Base-by-base conservation (phyloP, 2,329 filamentous ascomycete species). In the Colletotrichum sp. region DNA sequence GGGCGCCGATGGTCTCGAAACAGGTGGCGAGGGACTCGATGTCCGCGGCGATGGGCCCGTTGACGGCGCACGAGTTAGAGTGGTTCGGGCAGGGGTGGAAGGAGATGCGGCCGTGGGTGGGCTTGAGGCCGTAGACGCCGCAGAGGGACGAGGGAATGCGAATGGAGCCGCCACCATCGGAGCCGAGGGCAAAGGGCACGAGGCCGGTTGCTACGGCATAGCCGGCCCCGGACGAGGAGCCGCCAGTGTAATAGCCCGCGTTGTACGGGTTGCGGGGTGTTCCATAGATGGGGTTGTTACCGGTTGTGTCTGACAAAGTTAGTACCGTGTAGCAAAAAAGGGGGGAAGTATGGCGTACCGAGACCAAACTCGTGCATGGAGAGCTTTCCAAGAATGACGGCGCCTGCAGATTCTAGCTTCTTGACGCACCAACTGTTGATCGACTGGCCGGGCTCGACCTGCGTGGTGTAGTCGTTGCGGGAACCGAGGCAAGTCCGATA, bases 221-320 rank as follows among this genome's bases (percentile, higher is more conserved):
- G 1, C 89, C 94, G 7, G 92, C 92, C 3, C 95, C 95, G 4
- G 94, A 94, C 0, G 94, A 96, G 8, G 92, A 95, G 16, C 95
- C 95, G 65, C 95, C 95, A 5, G 92, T 92, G 83, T 97, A 97
- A 85, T 95, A 96, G 5, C 87, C 82, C 1, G 86, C 82, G 81
- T 96, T 95, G 83, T 95, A 92, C 0, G 95, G 95, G 80, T 97
- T 97, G 16, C 89, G 88, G 1, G 95, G 95, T 0, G 95, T 96
- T 62, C 94, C 94, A 78, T 90, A 90, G 71, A 89, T 91, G 6
- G 92, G 91, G 79, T 96, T 96, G 84, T 94, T 95, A 80, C 95
- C 95, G 4, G 93, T 94, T 1, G 93, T 95, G 80, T 95, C 93
- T 81, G 3, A 2, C 2, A 21, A 0, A 13, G 16, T 34, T 28